Evolutionary conservation across 2,329 filamentous ascomycete species (phyloP).

Genomic region (Volutella citrinella): DNA sequence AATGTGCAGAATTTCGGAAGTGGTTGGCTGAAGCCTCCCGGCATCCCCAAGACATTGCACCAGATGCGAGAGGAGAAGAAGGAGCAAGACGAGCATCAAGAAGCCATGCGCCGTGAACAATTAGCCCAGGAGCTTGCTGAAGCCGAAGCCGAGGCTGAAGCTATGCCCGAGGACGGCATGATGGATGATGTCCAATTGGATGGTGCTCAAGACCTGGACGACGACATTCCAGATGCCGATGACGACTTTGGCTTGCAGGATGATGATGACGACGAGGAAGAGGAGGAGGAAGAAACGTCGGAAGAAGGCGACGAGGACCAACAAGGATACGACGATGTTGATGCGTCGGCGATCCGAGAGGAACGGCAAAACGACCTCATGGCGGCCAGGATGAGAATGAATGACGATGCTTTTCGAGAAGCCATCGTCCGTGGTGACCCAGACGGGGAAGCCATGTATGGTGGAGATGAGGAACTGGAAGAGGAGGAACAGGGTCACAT

Average conservation of each 20-base stretch:
- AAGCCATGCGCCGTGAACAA: constrained; percentile 68
- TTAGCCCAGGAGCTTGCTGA: constrained; percentile 73
- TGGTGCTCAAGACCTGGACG: constrained; percentile 61
- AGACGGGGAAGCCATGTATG: constrained; percentile 49
- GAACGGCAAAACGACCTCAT: constrained; percentile 49
- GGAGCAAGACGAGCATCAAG: constrained; percentile 82
- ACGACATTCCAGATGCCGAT: constrained; percentile 69
- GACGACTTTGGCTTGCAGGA: constrained; percentile 50
- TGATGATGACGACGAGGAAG: constrained; percentile 42
- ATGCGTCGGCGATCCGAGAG: constrained; percentile 38
- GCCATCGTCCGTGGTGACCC: constrained; percentile 51
- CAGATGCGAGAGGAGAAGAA: constrained; percentile 86
- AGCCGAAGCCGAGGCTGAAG: constrained; percentile 52
- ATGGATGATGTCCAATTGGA: constrained; percentile 58
- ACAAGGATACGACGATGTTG: constrained; percentile 38
- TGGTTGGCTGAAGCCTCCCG: constrained; percentile 86
- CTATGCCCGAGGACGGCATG: constrained; percentile 41
- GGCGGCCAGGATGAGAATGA: constrained; percentile 49
- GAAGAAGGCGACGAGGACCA: constrained; percentile 40
- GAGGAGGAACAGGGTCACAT: constrained; percentile 57
- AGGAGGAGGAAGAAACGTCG: constrained; percentile 36
- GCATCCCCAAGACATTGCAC: constrained; percentile 83
- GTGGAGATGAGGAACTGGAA: constrained; percentile 51
- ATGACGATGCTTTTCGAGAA: constrained; percentile 61
- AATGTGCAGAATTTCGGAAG: constrained; percentile 86